Base-by-base conservation (phyloP, 257 asterid genomes). In the Misopates orontium region DNA sequence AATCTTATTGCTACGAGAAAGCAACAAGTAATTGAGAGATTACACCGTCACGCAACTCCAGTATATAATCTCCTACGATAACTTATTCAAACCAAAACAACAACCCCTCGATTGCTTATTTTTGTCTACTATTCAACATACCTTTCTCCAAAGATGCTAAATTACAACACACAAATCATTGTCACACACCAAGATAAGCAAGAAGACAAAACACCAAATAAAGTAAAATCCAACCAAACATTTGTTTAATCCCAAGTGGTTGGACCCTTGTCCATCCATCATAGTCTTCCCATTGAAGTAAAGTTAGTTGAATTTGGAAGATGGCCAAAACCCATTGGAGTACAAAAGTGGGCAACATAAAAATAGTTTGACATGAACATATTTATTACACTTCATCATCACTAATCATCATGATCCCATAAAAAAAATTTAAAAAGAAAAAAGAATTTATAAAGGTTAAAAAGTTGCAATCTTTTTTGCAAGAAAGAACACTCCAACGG, bases 291-390 rank as follows among this genome's bases (percentile, higher is more conserved):
- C 40, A 67, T 67, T 28, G 18, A 75, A 75, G 80, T 68, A 74
- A 75, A 58, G 79, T 78, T 73, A 62, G 83, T 68, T 75, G 83
- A 64, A 56, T 50, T 71, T n/a, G n/a, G 78, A 78, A 64, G 73
- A 41, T 71, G 68, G 69, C 73, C 78, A 64, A 60, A 58, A 47
- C 50, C 49, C 69, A 44, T 68, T 64, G 40, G 75, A 77, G 73
- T 77, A 60, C 56, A 64, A 72, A 77, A 36, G 48, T 69, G 64
- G 76, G 79, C 82, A 78, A 73, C 79, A 60, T 44, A 49, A 51
- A 17, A 36, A 68, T 6, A 31, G 52, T 21, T 48, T 22, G 48
- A 58, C 45, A 9, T n/a, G 8, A 41, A 61, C 15, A 53, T 53
- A 4, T 53, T 55, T 60, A 68, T 56, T 23, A 23, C 62, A 66